These are phyloP conservation scores for Talaromyces stipitatus DNA, from an alignment of 495 filamentous ascomycete species.

Conservation along the genomic window DNA sequence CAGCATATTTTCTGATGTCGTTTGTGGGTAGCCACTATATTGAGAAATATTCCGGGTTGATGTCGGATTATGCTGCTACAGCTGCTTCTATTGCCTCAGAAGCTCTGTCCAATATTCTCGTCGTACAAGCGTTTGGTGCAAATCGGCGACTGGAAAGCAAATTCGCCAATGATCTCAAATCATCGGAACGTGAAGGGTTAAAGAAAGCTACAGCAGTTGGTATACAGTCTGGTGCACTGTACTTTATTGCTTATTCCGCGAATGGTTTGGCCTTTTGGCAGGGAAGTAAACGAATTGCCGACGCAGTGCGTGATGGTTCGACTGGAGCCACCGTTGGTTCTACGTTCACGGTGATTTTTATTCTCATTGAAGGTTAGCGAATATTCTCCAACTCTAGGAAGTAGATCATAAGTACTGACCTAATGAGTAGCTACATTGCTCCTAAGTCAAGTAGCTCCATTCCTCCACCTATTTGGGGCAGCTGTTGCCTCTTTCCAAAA, in stretches of 20 bases:
- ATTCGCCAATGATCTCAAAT: constrained; percentile 39
- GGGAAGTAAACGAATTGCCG: constrained; percentile 46
- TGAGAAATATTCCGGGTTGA: constrained; percentile 47
- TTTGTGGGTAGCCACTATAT: constrained; percentile 53
- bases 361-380: constrained; percentile 28
- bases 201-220: constrained; percentile 54
- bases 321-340: constrained; percentile 42
- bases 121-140: constrained; percentile 45
- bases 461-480: constrained; percentile 50
- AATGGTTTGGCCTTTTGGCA: constrained; percentile 64
- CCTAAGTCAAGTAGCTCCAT: constrained; percentile 56
- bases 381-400: not conserved
- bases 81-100: constrained; percentile 45
- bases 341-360: constrained; percentile 14
- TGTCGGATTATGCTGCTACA: constrained; percentile 41
- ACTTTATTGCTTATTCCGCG: constrained; percentile 57
- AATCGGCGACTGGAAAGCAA: constrained; percentile 42
- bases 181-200: constrained; percentile 41
- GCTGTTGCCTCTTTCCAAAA: constrained; percentile 47
- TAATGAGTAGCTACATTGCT: constrained; percentile 45
- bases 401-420: constrained; percentile 10
- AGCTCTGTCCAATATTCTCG: constrained; percentile 35
- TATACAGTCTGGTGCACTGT: constrained; percentile 55
- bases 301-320: constrained; percentile 28
- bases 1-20: constrained; percentile 59